phyloP scores from a whole-genome alignment of 768 basidiomycete species.

The Auriscalpium microsporum region DNA sequence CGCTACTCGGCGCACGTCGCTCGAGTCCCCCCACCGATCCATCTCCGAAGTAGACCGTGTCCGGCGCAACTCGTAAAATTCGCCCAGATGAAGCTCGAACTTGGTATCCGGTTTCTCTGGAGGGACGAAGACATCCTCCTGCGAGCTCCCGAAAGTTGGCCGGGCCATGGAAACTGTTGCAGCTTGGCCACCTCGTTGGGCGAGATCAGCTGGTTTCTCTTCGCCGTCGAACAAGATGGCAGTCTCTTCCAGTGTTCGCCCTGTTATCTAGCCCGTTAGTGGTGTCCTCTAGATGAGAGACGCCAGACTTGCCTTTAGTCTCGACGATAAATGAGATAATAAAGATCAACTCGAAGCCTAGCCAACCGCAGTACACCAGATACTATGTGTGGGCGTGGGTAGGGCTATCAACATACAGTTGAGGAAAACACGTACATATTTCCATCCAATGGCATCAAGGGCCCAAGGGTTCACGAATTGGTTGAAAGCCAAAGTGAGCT shows the following conservation, averaged over 20 bases:
- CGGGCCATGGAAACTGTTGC: constrained; percentile 29
- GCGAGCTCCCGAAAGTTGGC: background rate
- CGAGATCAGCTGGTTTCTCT: constrained; percentile 31
- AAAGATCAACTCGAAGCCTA: constrained; percentile 52
- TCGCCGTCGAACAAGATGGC: constrained; percentile 65
- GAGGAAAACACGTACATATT: constrained; percentile 23
- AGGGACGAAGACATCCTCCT: background rate
- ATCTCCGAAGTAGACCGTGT: constrained; percentile 1
- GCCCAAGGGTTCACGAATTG: constrained; percentile 78
- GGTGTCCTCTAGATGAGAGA: background rate
- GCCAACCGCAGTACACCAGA: constrained; percentile 56
- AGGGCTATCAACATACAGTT: background rate
- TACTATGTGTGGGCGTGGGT: constrained; percentile 27
- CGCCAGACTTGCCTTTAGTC: constrained; percentile 40
- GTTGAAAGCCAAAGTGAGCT: constrained; percentile 65
- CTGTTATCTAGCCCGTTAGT: constrained; percentile 20
- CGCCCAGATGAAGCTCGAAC: background rate
- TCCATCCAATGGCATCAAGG: constrained; percentile 38
- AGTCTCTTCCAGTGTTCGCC: constrained; percentile 66
- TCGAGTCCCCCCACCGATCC: background rate
- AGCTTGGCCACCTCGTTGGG: constrained; percentile 40
- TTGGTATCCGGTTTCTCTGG: background rate
- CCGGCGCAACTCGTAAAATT: background rate
- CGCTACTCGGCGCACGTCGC: background rate
- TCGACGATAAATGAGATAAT: constrained; percentile 49